Percentiles rank a stretch among this genome's conserved stretches.
phyloP scores from a whole-genome alignment of 495 filamentous ascomycete species.

The Xylaria palmicola region DNA sequence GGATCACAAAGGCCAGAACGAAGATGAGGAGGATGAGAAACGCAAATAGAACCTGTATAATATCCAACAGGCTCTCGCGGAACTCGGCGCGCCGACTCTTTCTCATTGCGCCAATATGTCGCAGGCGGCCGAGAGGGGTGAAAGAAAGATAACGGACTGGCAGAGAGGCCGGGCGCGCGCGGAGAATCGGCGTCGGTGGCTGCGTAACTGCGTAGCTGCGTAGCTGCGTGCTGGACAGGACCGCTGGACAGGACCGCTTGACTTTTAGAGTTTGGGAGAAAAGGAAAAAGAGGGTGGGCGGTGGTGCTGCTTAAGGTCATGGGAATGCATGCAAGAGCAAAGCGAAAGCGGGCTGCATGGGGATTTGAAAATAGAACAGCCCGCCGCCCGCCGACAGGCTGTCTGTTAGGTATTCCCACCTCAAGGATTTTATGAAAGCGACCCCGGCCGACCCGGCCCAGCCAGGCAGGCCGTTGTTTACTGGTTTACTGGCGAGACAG shows the following conservation, averaged over 20 bases:
- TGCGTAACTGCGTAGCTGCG: too few species aligned
- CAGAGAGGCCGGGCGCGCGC: too few species aligned
- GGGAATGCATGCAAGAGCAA: neutral
- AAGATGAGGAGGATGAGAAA: conserved; percentile 26
- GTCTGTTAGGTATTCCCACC: too few species aligned
- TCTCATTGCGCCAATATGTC: neutral
- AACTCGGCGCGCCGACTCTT: conserved; percentile 18
- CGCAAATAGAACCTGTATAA: conserved; percentile 26
- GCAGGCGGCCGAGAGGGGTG: too few species aligned
- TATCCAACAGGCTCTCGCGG: conserved; percentile 12
- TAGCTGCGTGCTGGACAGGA: too few species aligned
- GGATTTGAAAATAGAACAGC: conserved; percentile 9
- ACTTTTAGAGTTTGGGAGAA: conserved; percentile 1
- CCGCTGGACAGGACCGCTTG: neutral
- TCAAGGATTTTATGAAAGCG: neutral
- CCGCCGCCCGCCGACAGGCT: too few species aligned
- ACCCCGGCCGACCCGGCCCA: neutral
- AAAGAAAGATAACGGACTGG: neutral
- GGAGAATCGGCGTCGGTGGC: too few species aligned
- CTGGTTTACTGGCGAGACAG: too few species aligned
- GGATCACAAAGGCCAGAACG: conserved; percentile 25
- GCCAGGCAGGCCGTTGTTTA: too few species aligned
- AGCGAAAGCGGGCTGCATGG: neutral
- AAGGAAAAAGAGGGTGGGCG: neutral
- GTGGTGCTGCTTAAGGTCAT: neutral